Conservation (phyloP, 306 rosid species). For the Acacia melanoxylon region DNA sequence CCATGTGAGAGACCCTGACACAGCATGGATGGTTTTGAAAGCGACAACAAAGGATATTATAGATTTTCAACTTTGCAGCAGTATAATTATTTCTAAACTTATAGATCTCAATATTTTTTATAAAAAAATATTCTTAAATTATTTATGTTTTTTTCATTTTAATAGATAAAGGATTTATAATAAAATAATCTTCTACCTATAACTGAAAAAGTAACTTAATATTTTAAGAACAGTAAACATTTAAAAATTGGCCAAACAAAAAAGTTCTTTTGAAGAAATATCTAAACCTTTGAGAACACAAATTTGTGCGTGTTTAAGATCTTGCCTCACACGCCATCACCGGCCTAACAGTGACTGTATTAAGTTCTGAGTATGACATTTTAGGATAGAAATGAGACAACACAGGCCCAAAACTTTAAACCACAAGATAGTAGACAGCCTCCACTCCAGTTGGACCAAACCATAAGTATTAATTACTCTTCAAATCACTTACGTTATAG, state of each 20-base stretch:
- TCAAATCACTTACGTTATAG: too few relatives aligned
- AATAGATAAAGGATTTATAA: neutral
- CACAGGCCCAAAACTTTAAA: neutral
- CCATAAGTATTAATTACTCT: neutral
- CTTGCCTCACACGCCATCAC: neutral
- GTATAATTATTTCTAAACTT: neutral
- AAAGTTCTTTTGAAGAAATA: too few relatives aligned
- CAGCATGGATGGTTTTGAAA: neutral
- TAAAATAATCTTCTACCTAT: neutral
- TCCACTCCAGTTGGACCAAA: neutral
- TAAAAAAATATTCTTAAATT: neutral
- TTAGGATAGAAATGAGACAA: neutral
- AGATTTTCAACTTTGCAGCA: neutral
- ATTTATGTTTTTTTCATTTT: neutral
- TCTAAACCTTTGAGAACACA: neutral
- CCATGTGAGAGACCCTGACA: conserved; percentile 18
- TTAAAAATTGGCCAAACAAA: too few relatives aligned
- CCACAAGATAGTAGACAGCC: neutral
- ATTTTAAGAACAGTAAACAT: neutral
- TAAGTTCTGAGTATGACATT: neutral
- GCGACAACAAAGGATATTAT: neutral
- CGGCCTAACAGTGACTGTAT: neutral
- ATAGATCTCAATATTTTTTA: neutral
- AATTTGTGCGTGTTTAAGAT: neutral
- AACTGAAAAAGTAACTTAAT: neutral